These are phyloP conservation scores for Cucumis cinereus DNA, from an alignment of 306 rosid species.

Conservation along the genomic window DNA sequence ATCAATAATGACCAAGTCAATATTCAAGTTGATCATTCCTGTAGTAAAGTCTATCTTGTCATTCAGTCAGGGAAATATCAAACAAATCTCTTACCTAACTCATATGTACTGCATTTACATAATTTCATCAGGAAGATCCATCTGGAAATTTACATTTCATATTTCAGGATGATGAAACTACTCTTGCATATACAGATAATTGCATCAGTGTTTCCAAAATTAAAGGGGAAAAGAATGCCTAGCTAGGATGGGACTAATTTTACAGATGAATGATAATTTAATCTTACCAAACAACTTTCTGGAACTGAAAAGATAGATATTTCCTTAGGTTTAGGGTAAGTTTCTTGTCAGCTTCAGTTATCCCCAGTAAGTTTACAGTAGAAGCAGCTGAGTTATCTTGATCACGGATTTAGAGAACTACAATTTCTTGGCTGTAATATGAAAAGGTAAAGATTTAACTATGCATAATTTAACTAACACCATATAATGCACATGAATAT, in stretches of 20 bases:
- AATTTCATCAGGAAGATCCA: neutral
- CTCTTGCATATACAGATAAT: neutral
- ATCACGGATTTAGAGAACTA: neutral
- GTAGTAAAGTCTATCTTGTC: neutral
- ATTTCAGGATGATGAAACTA: neutral
- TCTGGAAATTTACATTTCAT: conserved; percentile 1
- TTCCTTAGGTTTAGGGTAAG: neutral
- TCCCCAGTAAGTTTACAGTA: neutral
- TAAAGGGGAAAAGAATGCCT: neutral
- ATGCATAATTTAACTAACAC: neutral
- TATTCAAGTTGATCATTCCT: neutral
- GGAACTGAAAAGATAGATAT: neutral
- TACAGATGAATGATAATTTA: neutral
- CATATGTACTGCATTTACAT: neutral
- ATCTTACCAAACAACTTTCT: neutral
- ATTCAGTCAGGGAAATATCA: neutral
- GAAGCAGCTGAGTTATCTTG: neutral
- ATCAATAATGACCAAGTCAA: neutral
- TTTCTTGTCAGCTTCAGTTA: conserved; percentile 1
- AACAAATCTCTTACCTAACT: neutral
- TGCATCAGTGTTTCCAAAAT: neutral
- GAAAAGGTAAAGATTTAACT: neutral
- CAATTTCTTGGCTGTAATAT: conserved; percentile 4
- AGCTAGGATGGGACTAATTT: neutral
- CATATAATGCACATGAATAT: neutral